Base-by-base conservation (phyloP, 257 asterid species). In the Coffea canephora region DNA sequence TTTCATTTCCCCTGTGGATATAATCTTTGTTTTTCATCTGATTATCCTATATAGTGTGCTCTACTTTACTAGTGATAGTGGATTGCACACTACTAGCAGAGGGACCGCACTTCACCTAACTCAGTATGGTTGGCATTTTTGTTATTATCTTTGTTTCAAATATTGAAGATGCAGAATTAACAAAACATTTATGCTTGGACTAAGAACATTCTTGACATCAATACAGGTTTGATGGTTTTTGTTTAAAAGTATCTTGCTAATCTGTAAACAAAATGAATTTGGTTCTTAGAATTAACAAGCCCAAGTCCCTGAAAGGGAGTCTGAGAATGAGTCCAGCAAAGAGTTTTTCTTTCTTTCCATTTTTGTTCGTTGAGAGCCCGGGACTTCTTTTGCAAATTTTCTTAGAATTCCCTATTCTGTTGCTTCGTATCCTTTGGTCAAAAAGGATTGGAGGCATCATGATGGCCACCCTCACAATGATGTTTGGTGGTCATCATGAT, bases 71-170 rank as follows among this genome's bases (percentile, higher is more conserved):
- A 70, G 18, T 81, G 89, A 75, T 87, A 85, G 91, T 90, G 93
- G 93, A 85, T 81, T 75, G 62, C 85, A 78, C 91, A 86, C 87
- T 85, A 75, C 16, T 73, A 78, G 75, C 59, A 73, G 75, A 45
- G 80, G 71, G 81, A 65, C 78, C 81, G 78, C 91, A 87, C 89
- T 57, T 18, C 65, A 57, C 65, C 65, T 57, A 57, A 57, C 65
- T 57, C 65, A 19, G 25, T 19, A 1, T 5, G 21, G 65, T 57
- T 54, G 7, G 23, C 6, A 54, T 54, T 11, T 54, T 54, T 54
- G 61, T 54, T 14, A 13, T 54, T 54, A 54, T 54, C 61, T 54
- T 54, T 54, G 23, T 54, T 54, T 54, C 34, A 15, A 54, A 15
- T 49, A 49, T 5, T 39, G 61, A 21, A 54, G 19, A 3, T 54